Base-by-base conservation (phyloP, 2,329 filamentous ascomycete genomes). In the Domatiomyces catenatus region DNA sequence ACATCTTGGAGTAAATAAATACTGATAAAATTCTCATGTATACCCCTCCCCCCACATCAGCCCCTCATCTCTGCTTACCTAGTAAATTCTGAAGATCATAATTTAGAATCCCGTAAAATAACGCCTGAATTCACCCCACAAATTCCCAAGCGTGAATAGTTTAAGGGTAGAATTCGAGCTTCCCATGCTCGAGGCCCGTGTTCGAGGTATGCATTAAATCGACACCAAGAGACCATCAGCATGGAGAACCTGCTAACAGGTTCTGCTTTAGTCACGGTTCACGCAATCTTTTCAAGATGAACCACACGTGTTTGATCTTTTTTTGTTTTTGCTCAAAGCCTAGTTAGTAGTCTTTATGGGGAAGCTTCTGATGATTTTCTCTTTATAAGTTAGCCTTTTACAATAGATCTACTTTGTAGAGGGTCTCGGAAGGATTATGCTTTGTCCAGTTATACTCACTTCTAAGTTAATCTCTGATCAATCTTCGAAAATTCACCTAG, bases 401-500 rank as follows among this genome's bases (percentile, higher is more conserved):
- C 3, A 24, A 3, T 24, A 24, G 22, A 6, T 24, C 22, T 24
- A 6, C 3, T n/a, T n/a, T 2, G 32, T 2, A 39, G 5, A 15
- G 15, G 10, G 10, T 4, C 15, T 39, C 15, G 12, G 15, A 15
- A 39, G 5, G 12, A 15, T 39, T 39, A 39, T 15, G 12, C 12
- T 39, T 39, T 6, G 6, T 24, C 6, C 22, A 24, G 3, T 6
- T 39, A 15, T 39, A 39, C 32, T 5, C 8, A 39, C 2, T 39
- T 39, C 32, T 39, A 39, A 2, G 15, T 39, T 15, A 39, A 39
- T 39, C 32, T 39, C 15, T 79, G 75, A 58, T 82, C 79, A 59
- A 76, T 76, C 62, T 83, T 84, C 54, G 75, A 75, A 62, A 81
- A 84, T 60, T 90, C 82, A 10, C 81, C 82, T 32, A 93, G 72